Percentiles rank a stretch among this genome's conserved stretches.
These are phyloP conservation scores for Rubia balearica DNA, from an alignment of 305 asterid species.

Conservation along the genomic window DNA sequence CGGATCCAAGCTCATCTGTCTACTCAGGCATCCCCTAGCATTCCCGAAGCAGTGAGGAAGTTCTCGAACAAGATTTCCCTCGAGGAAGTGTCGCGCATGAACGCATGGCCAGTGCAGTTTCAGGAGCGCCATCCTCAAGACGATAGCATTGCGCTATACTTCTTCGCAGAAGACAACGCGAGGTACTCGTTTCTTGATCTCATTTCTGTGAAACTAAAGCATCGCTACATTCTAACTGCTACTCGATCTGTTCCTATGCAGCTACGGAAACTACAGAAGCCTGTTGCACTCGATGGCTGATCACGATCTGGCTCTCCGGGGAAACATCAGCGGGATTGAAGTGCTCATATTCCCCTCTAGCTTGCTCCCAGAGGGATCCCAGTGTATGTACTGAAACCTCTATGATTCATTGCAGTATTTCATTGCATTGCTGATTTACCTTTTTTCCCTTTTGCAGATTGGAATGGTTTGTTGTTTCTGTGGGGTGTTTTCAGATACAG, in stretches of 20 bases:
- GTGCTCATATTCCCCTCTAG: constrained; percentile 83
- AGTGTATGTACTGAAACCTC: constrained; percentile 40
- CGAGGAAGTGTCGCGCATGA: constrained; percentile 21
- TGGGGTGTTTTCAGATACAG: constrained; percentile 83
- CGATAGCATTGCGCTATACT: constrained; percentile 20
- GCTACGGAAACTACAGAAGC: constrained; percentile 64
- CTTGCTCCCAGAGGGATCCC: constrained; percentile 66
- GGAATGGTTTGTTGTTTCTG: constrained; percentile 78
- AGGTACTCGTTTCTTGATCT: constrained; percentile 13
- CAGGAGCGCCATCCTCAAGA: constrained; percentile 16
- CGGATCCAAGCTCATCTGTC: constrained; percentile 22
- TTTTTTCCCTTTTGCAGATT: constrained; percentile 37
- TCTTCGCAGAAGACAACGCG: constrained; percentile 16
- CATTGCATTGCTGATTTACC: constrained; percentile 8
- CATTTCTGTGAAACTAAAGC: not conserved
- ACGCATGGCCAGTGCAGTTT: constrained; percentile 20
- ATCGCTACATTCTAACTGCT: not conserved
- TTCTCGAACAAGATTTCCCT: constrained; percentile 13
- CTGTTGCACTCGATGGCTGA: constrained; percentile 69
- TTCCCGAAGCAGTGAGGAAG: constrained; percentile 21
- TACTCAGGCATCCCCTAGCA: constrained; percentile 14
- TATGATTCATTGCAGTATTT: not conserved
- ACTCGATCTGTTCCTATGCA: constrained; percentile 26
- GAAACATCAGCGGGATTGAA: constrained; percentile 59
- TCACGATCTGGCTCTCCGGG: constrained; percentile 75